Percentiles rank a stretch among this genome's conserved stretches.
Conservation (phyloP, 768 basidiomycete species). For the Serendipita sp. region DNA sequence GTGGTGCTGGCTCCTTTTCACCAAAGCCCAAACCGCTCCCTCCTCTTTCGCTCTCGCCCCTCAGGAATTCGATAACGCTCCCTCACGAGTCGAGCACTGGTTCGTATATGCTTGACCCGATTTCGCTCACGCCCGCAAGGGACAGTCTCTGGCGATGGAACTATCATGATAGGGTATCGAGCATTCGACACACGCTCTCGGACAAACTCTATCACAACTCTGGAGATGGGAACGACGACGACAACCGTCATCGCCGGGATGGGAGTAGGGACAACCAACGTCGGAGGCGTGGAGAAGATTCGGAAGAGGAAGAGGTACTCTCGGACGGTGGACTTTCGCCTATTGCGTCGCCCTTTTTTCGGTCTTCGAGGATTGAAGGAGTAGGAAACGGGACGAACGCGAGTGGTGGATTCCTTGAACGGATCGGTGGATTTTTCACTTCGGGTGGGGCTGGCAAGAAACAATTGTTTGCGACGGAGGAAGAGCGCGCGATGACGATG, state of each 20-base stretch:
- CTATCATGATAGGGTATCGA: constrained; percentile 3
- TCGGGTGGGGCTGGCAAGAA: neutral
- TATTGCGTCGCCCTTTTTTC: neutral
- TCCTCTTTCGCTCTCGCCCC: neutral
- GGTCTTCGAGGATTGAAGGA: neutral
- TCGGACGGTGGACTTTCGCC: neutral
- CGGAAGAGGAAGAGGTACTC: constrained; percentile 1
- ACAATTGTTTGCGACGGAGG: neutral
- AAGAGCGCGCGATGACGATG: too few relatives aligned
- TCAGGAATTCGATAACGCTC: neutral
- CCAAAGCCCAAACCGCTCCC: neutral
- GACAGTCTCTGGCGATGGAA: constrained; percentile 3
- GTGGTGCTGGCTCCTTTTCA: neutral
- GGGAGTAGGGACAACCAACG: neutral
- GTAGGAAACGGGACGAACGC: neutral
- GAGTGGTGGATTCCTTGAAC: neutral
- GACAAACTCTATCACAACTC: neutral
- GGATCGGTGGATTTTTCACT: neutral
- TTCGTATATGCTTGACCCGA: too few relatives aligned
- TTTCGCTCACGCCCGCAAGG: neutral
- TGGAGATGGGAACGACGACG: neutral
- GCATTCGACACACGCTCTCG: constrained; percentile 2
- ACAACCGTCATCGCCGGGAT: neutral
- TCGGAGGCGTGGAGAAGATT: neutral
- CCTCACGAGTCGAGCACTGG: neutral